These are phyloP conservation scores for Fraxinus cuspidata DNA, from an alignment of 257 asterid species.

Conservation along the genomic window DNA sequence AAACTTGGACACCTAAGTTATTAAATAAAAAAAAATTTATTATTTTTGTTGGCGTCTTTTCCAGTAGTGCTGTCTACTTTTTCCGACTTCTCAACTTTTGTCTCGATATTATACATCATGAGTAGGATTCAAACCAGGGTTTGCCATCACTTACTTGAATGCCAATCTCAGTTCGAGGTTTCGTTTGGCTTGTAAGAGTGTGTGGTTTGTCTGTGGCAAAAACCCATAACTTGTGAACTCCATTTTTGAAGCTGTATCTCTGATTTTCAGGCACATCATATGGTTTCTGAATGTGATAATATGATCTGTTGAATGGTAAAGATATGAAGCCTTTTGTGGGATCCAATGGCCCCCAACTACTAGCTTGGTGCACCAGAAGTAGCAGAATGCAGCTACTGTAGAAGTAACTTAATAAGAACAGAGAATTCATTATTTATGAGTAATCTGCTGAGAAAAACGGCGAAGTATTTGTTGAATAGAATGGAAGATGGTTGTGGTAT, in stretches of 20 bases:
- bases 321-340: slow-evolving; percentile 25
- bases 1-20: too few species aligned
- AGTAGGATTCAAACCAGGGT: not conserved
- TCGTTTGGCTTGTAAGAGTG: slow-evolving; percentile 17
- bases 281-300: slow-evolving; percentile 28
- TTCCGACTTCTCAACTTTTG: too few species aligned
- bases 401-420: not conserved
- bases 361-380: not conserved
- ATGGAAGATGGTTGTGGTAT: not conserved
- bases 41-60: too few species aligned
- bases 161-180: slow-evolving; percentile 26
- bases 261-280: slow-evolving; percentile 25
- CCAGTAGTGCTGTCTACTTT: too few species aligned
- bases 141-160: slow-evolving; percentile 10
- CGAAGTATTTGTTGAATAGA: not conserved
- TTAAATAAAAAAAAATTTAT: too few species aligned
- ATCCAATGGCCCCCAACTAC: slow-evolving; percentile 13
- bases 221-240: slow-evolving; percentile 31
- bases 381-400: not conserved
- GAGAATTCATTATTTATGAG: not conserved
- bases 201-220: slow-evolving; percentile 30
- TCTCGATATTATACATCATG: not conserved
- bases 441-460: not conserved
- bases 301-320: slow-evolving; percentile 7
- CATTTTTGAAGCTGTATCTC: slow-evolving; percentile 27